Conservation (phyloP, 2,329 filamentous ascomycete species). For the Alternaria triticimaculans region DNA sequence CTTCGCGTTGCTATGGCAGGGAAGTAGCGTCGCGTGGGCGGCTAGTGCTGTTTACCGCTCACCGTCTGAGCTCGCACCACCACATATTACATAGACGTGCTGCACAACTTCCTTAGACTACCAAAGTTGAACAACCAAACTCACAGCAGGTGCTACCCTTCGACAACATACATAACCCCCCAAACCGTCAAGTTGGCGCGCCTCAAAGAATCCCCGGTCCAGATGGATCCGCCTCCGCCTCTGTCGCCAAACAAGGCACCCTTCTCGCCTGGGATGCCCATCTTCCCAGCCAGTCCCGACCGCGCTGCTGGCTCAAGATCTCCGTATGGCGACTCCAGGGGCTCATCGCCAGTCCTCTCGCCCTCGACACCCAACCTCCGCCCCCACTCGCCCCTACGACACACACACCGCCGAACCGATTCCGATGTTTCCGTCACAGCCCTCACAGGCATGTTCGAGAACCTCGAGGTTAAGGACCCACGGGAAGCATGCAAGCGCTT, state of each 20-base stretch:
- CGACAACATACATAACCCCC: conserved; percentile 9
- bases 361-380: conserved; percentile 43
- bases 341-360: conserved; percentile 24
- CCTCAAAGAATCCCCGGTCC: conserved; percentile 46
- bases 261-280: conserved; percentile 63
- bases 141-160: conserved; percentile 7
- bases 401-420: conserved; percentile 37
- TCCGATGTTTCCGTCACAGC: conserved; percentile 50
- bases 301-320: conserved; percentile 61
- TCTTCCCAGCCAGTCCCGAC: conserved; percentile 68
- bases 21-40: conserved; percentile 24
- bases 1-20: conserved; percentile 34
- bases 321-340: conserved; percentile 31
- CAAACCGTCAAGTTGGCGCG: conserved; percentile 47
- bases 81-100: conserved; percentile 14
- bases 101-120: conserved; percentile 18
- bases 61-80: conserved; percentile 24
- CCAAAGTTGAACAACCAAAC: conserved; percentile 7
- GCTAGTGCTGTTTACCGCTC: conserved; percentile 34
- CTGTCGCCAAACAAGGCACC: conserved; percentile 56
- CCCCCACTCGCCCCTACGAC: conserved; percentile 48
- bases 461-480: conserved; percentile 62
- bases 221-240: conserved; percentile 48
- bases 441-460: conserved; percentile 75
- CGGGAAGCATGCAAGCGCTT: conserved; percentile 54